Conservation (phyloP, 148 eudicot species). For the Persicaria tinctoria region DNA sequence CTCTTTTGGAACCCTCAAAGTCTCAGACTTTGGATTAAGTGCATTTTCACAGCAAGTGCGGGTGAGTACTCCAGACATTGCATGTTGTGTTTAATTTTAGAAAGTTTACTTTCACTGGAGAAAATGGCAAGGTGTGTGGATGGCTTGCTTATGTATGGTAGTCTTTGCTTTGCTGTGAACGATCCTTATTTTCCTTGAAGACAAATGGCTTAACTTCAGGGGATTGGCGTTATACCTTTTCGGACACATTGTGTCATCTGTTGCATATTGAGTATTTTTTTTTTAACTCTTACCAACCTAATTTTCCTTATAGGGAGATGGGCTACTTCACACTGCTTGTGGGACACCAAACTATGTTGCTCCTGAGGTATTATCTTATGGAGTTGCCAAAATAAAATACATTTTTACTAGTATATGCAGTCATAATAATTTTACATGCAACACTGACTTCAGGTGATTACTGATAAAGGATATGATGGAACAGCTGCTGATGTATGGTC, state of each 20-base stretch:
- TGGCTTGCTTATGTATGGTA: background rate
- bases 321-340: slow-evolving; percentile 88
- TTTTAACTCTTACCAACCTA: background rate
- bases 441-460: slow-evolving; percentile 50
- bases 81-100: background rate
- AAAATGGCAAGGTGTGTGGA: background rate
- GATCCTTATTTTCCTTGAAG: background rate
- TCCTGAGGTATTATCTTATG: slow-evolving; percentile 62
- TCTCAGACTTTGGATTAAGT: slow-evolving; percentile 89
- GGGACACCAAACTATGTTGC: slow-evolving; percentile 95
- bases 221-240: background rate
- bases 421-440: background rate
- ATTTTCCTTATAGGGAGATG: slow-evolving; percentile 50
- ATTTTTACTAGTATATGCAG: background rate
- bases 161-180: background rate
- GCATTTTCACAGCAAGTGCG: slow-evolving; percentile 71
- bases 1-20: slow-evolving; percentile 64
- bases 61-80: slow-evolving; percentile 31
- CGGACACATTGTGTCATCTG: background rate
- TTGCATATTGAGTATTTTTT: background rate
- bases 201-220: background rate
- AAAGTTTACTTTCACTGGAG: background rate
- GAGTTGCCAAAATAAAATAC: background rate
- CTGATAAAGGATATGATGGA: slow-evolving; percentile 79
- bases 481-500: slow-evolving; percentile 87